Conservation (phyloP, 768 basidiomycete genomes). For the Strobilomyces echinocephalus region DNA sequence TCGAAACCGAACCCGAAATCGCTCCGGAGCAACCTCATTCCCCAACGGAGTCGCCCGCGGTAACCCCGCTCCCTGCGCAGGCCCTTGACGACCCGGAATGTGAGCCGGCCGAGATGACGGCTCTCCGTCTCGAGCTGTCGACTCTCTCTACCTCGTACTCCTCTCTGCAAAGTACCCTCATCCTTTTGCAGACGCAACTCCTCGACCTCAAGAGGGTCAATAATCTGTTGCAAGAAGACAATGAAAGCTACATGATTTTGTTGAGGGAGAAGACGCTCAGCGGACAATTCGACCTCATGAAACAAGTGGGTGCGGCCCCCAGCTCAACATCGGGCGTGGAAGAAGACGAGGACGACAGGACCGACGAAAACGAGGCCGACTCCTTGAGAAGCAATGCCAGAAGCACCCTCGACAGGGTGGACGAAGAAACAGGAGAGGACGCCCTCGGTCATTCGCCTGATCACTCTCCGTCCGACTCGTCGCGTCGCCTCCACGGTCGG, state of each 20-base stretch:
- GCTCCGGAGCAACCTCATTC: conserved; percentile 35
- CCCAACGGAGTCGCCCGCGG: conserved; percentile 21
- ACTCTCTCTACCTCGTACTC: conserved; percentile 82
- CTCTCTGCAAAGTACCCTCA: conserved; percentile 77
- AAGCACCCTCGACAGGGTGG: conserved; percentile 59
- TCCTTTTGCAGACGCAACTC: conserved; percentile 80
- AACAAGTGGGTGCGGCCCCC: conserved; percentile 53
- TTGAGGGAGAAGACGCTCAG: conserved; percentile 86
- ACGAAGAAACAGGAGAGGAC: conserved; percentile 46
- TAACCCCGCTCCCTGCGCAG: conserved; percentile 33
- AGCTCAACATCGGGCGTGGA: conserved; percentile 38
- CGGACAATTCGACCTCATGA: conserved; percentile 78
- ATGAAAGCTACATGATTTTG: conserved; percentile 94
- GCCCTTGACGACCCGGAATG: conserved; percentile 60
- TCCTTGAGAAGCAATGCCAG: conserved; percentile 55
- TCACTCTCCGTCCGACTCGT: conserved; percentile 34
- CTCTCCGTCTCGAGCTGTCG: conserved; percentile 76
- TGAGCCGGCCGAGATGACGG: conserved; percentile 85
- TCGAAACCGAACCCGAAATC: conserved; percentile 37
- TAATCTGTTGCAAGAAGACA: conserved; percentile 87
- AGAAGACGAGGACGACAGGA: conserved; percentile 28
- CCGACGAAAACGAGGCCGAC: conserved; percentile 44
- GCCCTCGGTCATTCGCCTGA: conserved; percentile 38
- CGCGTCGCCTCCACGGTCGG: conserved; percentile 39
- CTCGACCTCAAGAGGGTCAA: conserved; percentile 86